phyloP scores from a whole-genome alignment of 441 rosid species.

The Erysimum pusillum region DNA sequence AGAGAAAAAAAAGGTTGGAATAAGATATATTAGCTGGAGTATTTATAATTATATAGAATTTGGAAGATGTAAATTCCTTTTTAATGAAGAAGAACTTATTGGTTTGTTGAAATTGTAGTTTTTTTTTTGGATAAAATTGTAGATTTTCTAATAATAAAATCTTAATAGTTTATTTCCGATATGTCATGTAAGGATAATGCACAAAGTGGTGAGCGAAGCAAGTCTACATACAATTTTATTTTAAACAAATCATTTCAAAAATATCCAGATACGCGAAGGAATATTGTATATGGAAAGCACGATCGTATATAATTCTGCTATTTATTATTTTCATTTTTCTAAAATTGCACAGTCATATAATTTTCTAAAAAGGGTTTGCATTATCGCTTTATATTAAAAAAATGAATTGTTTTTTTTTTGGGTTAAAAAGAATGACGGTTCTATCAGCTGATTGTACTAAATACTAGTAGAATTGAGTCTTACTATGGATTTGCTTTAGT shows the following conservation, averaged over 20 bases:
- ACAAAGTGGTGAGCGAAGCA: not conserved
- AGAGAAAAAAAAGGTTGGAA: no score
- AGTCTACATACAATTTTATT: not conserved
- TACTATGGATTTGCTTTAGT: not conserved
- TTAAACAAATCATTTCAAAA: not conserved
- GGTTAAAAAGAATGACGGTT: not conserved
- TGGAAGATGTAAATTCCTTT: no score
- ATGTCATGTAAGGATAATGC: conserved; percentile 17
- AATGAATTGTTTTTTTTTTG: no score
- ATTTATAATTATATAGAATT: no score
- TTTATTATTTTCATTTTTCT: not conserved
- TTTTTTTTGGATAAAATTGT: no score
- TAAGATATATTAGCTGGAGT: no score
- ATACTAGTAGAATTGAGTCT: not conserved
- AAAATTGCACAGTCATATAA: no score
- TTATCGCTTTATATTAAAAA: no score
- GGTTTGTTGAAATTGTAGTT: no score
- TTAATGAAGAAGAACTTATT: no score
- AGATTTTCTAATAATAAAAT: not conserved
- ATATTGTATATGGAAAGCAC: conserved; percentile 32
- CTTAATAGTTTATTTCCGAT: not conserved
- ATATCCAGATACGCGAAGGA: not conserved
- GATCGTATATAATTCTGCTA: conserved; percentile 4
- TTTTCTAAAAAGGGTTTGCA: no score
- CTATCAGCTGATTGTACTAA: not conserved